Evolutionary conservation across 352 stramenopile species (phyloP).

Genomic region (Phytophthora melonis): DNA sequence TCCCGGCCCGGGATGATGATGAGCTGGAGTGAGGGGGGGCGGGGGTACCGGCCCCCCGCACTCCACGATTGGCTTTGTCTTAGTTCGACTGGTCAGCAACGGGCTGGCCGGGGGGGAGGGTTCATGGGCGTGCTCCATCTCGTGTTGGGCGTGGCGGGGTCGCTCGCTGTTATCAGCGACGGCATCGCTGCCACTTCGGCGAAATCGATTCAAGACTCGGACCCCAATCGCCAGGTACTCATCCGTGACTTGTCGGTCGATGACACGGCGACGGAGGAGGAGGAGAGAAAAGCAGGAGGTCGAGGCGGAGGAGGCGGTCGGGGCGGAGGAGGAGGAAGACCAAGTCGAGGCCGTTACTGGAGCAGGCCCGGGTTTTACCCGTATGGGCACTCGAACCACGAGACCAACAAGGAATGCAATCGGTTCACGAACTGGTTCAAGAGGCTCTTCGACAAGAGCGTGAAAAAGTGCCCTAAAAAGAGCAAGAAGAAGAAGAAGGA

Average conservation of each 20-base stretch:
- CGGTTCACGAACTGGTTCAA: slow-evolving; percentile 24
- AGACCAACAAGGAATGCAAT: slow-evolving; percentile 22
- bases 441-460: slow-evolving; percentile 8
- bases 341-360: neutral
- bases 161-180: slow-evolving; percentile 1
- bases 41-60: neutral
- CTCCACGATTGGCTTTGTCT: slow-evolving; percentile 2
- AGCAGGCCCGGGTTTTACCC: no score
- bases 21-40: no score
- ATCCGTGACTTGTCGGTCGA: slow-evolving; percentile 1
- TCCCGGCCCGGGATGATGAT: no score
- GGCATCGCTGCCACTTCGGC: neutral
- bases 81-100: neutral
- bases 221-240: neutral
- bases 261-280: slow-evolving; percentile 7
- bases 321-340: slow-evolving; percentile 6
- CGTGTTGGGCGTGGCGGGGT: neutral
- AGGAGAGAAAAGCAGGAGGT: slow-evolving; percentile 8
- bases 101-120: no score
- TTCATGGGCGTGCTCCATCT: slow-evolving; percentile 12
- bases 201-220: neutral
- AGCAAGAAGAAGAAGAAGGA: neutral
- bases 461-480: slow-evolving; percentile 21
- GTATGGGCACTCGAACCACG: neutral
- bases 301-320: neutral